These are phyloP conservation scores for Epichloe festucae DNA, from an alignment of 2,329 filamentous ascomycete species.

Conservation along the genomic window DNA sequence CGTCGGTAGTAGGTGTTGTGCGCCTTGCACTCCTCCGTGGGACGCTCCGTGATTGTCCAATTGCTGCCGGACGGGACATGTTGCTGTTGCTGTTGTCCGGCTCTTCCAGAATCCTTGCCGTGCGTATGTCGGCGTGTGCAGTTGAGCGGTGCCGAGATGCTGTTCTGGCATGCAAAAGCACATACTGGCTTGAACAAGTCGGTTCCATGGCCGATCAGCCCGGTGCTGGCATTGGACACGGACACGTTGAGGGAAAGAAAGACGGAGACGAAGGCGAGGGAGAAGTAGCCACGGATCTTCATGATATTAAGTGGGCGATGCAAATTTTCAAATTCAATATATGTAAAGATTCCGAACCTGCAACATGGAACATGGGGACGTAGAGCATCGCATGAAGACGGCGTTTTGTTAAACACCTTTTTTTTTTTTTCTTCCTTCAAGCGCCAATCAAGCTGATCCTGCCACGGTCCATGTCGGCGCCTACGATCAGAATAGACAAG, in stretches of 20 bases:
- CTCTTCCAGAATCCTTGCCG: not conserved
- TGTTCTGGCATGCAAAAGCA: constrained; percentile 16
- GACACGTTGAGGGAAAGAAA: not conserved
- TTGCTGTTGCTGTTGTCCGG: no score
- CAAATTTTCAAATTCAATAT: no score
- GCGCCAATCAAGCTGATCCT: not conserved
- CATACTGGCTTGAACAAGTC: constrained; percentile 16
- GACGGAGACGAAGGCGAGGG: not conserved
- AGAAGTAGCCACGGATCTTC: not conserved
- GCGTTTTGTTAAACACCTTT: not conserved
- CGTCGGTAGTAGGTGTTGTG: not conserved
- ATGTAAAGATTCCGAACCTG: no score
- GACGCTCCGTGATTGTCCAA: not conserved
- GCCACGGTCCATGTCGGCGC: not conserved
- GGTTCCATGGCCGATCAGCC: constrained; percentile 10
- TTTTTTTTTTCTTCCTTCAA: not conserved
- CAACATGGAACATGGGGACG: no score
- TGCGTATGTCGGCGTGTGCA: constrained; percentile 8
- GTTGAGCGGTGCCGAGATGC: constrained; percentile 11
- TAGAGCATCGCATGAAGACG: not conserved
- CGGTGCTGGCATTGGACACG: not conserved
- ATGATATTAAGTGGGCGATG: not conserved
- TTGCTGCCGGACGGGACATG: not conserved
- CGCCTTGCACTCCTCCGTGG: not conserved
- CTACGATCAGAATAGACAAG: not conserved